These are phyloP conservation scores for Sarcodon sp. DNA, from an alignment of 768 basidiomycete species.

Conservation along the genomic window DNA sequence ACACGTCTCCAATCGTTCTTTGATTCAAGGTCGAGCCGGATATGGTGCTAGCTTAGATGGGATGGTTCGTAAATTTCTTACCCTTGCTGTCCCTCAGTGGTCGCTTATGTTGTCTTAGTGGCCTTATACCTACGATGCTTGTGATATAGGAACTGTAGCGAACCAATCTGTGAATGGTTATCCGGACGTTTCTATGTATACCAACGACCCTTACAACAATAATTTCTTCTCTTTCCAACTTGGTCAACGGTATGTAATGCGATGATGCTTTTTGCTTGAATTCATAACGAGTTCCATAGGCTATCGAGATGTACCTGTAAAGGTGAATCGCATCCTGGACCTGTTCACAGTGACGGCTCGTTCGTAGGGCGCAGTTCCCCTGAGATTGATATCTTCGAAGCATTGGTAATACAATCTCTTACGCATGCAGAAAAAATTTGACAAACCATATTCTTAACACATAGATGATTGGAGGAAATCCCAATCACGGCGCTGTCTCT, in stretches of 20 bases:
- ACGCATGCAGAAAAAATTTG: conserved; percentile 11
- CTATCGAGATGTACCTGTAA: conserved; percentile 35
- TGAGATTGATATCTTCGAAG: conserved; percentile 64
- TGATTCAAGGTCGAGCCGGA: conserved; percentile 65
- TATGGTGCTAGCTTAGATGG: conserved; percentile 84
- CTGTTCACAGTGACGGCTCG: conserved; percentile 36
- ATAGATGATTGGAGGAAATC: conserved; percentile 9
- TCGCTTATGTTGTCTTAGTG: conserved; percentile 27
- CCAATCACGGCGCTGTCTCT: conserved; percentile 48
- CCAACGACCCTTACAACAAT: conserved; percentile 36
- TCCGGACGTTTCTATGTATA: conserved; percentile 47
- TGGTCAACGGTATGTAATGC: conserved; percentile 69
- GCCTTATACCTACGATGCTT: conserved; percentile 77
- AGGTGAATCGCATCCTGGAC: conserved; percentile 36
- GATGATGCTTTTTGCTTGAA: not conserved
- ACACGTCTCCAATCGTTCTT: conserved; percentile 1
- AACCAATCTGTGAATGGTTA: conserved; percentile 70
- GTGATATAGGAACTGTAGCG: conserved; percentile 42
- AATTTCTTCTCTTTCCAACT: conserved; percentile 52
- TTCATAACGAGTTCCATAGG: conserved; percentile 10
- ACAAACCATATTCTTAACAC: conserved; percentile 12
- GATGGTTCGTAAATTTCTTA: conserved; percentile 35
- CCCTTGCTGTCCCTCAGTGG: not conserved
- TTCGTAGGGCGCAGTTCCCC: conserved; percentile 57
- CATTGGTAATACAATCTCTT: conserved; percentile 18